Base-by-base conservation (phyloP, 2,329 filamentous ascomycete genomes). In the Ascochyta rabiei region DNA sequence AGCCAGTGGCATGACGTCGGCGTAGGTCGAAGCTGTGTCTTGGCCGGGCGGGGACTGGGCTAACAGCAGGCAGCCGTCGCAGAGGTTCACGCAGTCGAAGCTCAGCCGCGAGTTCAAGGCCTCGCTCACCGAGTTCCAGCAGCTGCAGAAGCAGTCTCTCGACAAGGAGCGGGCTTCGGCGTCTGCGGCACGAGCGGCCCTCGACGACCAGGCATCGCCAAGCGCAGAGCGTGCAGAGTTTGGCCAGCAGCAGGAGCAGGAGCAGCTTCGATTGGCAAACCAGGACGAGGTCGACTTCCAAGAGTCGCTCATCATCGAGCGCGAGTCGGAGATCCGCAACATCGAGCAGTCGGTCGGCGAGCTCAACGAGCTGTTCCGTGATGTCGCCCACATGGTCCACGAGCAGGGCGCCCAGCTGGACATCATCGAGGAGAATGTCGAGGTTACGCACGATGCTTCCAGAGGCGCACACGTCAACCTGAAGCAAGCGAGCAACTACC, bases 261-360 rank as follows among this genome's bases (percentile, higher is more conserved):
- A 95, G 64, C 85, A 93, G 64, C 81, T 89, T 12, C 90, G 91
- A 51, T 82, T 98, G 8, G 95, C 93, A 1, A 85, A 91, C 24
- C 95, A 99, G 75, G 89, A 91, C 66, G 96, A 99, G 71, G 95
- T 99, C 38, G 93, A 99, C 73, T 99, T 97, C 79, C 95, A 99
- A 72, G 95, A 99, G 66, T 88, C 89, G 15, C 81, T 99, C 54
- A 99, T 99, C 71, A 88, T 96, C 57, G 93, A 99, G 81, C 92
- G 96, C 48, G 95, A 99, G 76, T 87, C 91, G 53, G 95, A 99
- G 79, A 99, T 99, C 63, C 88, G 93, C 59, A 96, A 96, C 73
- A 99, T 99, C 68, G 95, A 98, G 79, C 93, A 97, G 76, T 92
- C 90, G 50, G 95, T 99, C 6, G 90, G 90, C 50, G 95, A 99